Evolutionary conservation across 1,284 basidiomycete genomes (phyloP).

Genomic region (Coniferiporia sulphurascens): DNA sequence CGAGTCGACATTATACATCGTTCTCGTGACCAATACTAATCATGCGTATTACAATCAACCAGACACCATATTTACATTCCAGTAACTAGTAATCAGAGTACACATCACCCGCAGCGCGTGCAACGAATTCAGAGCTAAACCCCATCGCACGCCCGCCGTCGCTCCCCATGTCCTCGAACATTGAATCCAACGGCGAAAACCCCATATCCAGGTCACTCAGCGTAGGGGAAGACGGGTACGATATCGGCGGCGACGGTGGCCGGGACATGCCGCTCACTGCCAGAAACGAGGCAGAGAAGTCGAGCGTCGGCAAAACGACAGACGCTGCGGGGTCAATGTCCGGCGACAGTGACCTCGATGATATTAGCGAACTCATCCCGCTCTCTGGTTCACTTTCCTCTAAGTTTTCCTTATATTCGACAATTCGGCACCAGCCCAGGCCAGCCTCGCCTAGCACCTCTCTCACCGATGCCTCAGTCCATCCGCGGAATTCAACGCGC

Average conservation of each 20-base stretch:
- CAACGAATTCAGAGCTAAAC: conserved; percentile 13
- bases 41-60: too few species aligned
- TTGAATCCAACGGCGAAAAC: background rate
- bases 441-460: conserved; percentile 63
- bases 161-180: background rate
- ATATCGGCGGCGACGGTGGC: conserved; percentile 3
- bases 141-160: background rate
- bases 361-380: conserved; percentile 28
- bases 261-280: conserved; percentile 2
- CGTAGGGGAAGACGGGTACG: background rate
- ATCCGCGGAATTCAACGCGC: conserved; percentile 63
- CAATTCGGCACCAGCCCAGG: conserved; percentile 65
- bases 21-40: too few species aligned
- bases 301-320: conserved; percentile 64
- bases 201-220: background rate
- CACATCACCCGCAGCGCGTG: background rate
- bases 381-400: conserved; percentile 25
- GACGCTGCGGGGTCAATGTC: conserved; percentile 45
- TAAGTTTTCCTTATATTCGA: conserved; percentile 46
- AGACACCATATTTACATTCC: too few species aligned
- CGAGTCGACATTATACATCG: too few species aligned
- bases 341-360: conserved; percentile 25
- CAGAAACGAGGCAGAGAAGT: conserved; percentile 47
- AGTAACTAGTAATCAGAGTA: too few species aligned
- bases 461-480: conserved; percentile 57